Percentiles rank a stretch among this genome's conserved stretches.
phyloP scores from a whole-genome alignment of 768 basidiomycete species.

The Pisolithus sp. region DNA sequence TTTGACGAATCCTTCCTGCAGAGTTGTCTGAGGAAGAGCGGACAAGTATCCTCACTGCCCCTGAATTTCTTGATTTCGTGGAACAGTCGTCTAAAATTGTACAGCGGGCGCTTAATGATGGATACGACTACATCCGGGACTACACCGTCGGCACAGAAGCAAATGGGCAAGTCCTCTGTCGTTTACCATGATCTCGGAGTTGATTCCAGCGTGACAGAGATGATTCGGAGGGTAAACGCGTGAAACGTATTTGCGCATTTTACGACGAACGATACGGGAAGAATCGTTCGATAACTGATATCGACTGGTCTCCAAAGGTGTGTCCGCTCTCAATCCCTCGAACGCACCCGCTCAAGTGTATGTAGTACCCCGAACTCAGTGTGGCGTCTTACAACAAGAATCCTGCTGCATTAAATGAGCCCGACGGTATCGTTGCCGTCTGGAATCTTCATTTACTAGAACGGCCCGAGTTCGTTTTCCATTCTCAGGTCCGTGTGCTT shows the following conservation, averaged over 20 bases:
- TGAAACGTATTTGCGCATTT: constrained; percentile 93
- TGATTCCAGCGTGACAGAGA: constrained; percentile 45
- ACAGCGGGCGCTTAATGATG: constrained; percentile 89
- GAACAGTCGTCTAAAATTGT: constrained; percentile 93
- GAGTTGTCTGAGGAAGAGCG: constrained; percentile 87
- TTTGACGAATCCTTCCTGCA: constrained; percentile 22
- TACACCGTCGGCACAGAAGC: constrained; percentile 88
- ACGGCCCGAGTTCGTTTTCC: constrained; percentile 96
- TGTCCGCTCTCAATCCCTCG: constrained; percentile 4
- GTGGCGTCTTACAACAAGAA: constrained; percentile 99
- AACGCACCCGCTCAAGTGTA: neutral
- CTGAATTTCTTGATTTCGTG: constrained; percentile 90
- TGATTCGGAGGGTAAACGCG: constrained; percentile 82
- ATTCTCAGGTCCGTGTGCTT: constrained; percentile 73
- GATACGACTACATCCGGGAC: constrained; percentile 95
- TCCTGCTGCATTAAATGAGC: constrained; percentile 86
- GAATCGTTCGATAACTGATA: constrained; percentile 90
- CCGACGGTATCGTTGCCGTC: constrained; percentile 93
- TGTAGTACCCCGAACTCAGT: constrained; percentile 89
- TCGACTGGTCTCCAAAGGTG: constrained; percentile 98
- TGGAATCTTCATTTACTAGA: constrained; percentile 97
- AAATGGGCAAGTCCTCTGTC: constrained; percentile 55
- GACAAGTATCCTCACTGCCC: constrained; percentile 71
- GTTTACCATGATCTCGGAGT: neutral
- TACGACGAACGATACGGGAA: constrained; percentile 86